These are phyloP conservation scores for Abrus pulchellus DNA, from an alignment of 306 rosid species.

Conservation along the genomic window DNA sequence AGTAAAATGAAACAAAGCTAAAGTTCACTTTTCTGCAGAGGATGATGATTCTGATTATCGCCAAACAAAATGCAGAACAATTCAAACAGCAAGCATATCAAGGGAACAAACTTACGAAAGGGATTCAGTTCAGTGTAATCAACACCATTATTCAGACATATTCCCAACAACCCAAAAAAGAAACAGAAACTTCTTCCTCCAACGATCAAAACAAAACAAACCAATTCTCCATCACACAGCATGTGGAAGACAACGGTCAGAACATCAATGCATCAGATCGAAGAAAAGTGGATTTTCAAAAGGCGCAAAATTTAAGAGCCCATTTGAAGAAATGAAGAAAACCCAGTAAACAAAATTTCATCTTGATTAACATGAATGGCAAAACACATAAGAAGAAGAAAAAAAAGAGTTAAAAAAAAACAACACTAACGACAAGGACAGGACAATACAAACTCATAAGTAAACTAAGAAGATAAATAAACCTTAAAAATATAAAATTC, in stretches of 20 bases:
- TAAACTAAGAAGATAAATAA: constrained; percentile 29
- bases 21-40: constrained; percentile 2
- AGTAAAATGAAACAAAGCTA: constrained; percentile 21
- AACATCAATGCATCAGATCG: constrained; percentile 46
- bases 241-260: neutral
- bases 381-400: neutral
- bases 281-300: constrained; percentile 36
- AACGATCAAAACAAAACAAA: constrained; percentile 13
- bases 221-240: constrained; percentile 16
- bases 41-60: constrained; percentile 24
- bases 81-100: constrained; percentile 2
- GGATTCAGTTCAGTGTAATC: neutral
- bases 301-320: constrained; percentile 37
- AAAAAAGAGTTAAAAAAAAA: neutral
- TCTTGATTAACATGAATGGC: constrained; percentile 1
- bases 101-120: constrained; percentile 18
- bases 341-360: constrained; percentile 44
- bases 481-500: neutral
- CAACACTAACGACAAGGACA: constrained; percentile 40
- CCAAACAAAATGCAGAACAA: constrained; percentile 40
- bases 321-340: constrained; percentile 35
- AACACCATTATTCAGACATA: constrained; percentile 20
- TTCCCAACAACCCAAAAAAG: constrained; percentile 8
- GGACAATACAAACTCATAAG: constrained; percentile 30
- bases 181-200: constrained; percentile 2